Conservation (phyloP, 2,329 filamentous ascomycete species). For the Aquanectria penicillioides region DNA sequence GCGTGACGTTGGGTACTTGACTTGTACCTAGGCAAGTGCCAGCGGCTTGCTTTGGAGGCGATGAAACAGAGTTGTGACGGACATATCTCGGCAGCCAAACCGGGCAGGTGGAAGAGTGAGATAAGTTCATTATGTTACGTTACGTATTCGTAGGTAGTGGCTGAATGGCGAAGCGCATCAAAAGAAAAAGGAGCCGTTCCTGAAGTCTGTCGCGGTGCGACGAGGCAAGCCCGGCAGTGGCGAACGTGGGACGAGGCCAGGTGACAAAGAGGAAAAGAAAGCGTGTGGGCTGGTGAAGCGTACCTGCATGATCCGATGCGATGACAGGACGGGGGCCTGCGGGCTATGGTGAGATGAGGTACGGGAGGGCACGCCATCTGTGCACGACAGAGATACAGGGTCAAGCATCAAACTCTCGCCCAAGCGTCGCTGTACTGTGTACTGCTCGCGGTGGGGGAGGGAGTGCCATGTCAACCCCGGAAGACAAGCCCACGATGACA, state of each 20-base stretch:
- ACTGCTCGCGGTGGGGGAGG: too few species aligned
- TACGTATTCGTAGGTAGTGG: too few species aligned
- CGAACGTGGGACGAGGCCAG: too few species aligned
- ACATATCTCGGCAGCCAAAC: slow-evolving; percentile 17
- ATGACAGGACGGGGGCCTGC: slow-evolving; percentile 32
- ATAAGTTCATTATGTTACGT: too few species aligned
- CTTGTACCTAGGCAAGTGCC: background rate
- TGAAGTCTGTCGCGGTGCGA: background rate
- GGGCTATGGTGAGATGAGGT: slow-evolving; percentile 33
- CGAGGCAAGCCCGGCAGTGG: too few species aligned
- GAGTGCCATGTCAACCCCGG: slow-evolving; percentile 1
- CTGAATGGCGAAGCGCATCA: too few species aligned
- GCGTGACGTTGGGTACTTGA: background rate
- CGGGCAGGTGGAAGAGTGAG: slow-evolving; percentile 16
- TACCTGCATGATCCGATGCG: slow-evolving; percentile 38
- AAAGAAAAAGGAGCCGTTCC: too few species aligned
- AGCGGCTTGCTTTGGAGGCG: background rate
- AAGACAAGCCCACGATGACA: background rate
- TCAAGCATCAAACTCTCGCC: slow-evolving; percentile 10
- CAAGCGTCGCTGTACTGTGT: background rate
- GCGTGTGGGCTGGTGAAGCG: slow-evolving; percentile 17
- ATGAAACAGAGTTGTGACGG: slow-evolving; percentile 21
- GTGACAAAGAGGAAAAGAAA: too few species aligned
- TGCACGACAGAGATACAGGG: slow-evolving; percentile 24
- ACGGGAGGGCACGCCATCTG: slow-evolving; percentile 36